Evolutionary conservation across 495 filamentous ascomycete species (phyloP), one percentile per base, ranked within the genome.

Genomic region (Daldinia decipiens): DNA sequence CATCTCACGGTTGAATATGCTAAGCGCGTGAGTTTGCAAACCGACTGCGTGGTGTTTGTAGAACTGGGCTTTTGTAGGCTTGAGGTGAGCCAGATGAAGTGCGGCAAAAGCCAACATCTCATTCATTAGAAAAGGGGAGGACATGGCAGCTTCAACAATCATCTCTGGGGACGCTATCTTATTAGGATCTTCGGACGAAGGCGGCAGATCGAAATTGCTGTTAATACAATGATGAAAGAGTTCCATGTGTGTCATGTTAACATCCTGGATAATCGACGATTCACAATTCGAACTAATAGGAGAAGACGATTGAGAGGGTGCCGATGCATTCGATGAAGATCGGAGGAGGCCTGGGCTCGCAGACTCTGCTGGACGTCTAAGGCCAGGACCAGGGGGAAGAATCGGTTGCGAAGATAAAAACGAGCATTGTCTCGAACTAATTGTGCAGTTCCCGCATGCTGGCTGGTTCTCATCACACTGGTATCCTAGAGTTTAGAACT

Each of bases 41-140:
- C 82, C 78, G n/a, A 83, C 79, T 7, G 85, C 82, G 7, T 81
- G 75, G 43, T 80, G 71, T 50, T 76, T 79, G 65, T 85, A 87
- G 27, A 76, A 78, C 9, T 59, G 65, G 5, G 69, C 59, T 1
- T 72, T 72, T 0, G 74, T 59, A 5, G 81, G 82, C 1, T 67
- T 72, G 12, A 73, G 13, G 4, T 77, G 60, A 61, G 80, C 77
- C 11, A 84, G 67, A 43, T 87, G 84, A 12, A 84, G 74, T 3
- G 84, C 82, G 0, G 82, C 76, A 24, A 86, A 60, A 9, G 82
- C 82, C 2, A 86, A 74, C 6, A 83, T 32, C 55, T 85, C 78
- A 45, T 83, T 80, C 79, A 85, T 80, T 0, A 86, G 74, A 24
- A 67, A 72, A 13, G 69, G 64, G 32, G 56, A 67, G 5, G 54